phyloP scores from a whole-genome alignment of 2,329 filamentous ascomycete genomes.

The Reticulascus tulasneorum region DNA sequence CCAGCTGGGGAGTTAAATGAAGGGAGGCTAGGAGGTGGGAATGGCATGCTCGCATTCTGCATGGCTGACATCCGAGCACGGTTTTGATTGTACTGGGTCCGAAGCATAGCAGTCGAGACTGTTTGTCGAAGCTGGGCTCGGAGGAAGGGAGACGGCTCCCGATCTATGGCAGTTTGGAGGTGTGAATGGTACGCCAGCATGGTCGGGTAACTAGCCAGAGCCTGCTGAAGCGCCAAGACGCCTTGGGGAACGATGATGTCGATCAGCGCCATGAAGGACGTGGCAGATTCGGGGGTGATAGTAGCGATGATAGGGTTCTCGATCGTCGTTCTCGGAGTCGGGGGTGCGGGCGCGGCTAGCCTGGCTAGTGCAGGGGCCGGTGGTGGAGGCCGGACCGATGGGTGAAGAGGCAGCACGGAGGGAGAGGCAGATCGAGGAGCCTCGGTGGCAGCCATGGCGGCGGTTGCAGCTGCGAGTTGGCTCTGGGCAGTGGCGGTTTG shows the following conservation, averaged over 20 bases:
- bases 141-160: slow-evolving; percentile 42
- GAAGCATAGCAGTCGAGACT: slow-evolving; percentile 41
- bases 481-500: slow-evolving; percentile 13
- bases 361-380: slow-evolving; percentile 5
- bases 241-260: slow-evolving; percentile 51
- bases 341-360: slow-evolving; percentile 6
- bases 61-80: slow-evolving; percentile 21
- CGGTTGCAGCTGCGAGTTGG: slow-evolving; percentile 7
- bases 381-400: slow-evolving; percentile 7
- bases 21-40: slow-evolving; percentile 4
- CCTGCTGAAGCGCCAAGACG: slow-evolving; percentile 39
- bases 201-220: slow-evolving; percentile 42
- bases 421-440: slow-evolving; percentile 6
- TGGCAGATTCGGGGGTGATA: slow-evolving; percentile 26
- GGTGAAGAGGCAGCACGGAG: slow-evolving; percentile 12
- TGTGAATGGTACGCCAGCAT: slow-evolving; percentile 45
- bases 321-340: slow-evolving; percentile 24
- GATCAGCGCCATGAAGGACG: slow-evolving; percentile 48
- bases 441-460: slow-evolving; percentile 1
- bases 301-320: slow-evolving; percentile 23
- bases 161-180: slow-evolving; percentile 48
- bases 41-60: slow-evolving; percentile 15
- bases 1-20: not conserved
- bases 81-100: slow-evolving; percentile 41
- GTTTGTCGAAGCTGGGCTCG: slow-evolving; percentile 47